phyloP scores from a whole-genome alignment of 2,329 filamentous ascomycete species.

The Fusarium musae region DNA sequence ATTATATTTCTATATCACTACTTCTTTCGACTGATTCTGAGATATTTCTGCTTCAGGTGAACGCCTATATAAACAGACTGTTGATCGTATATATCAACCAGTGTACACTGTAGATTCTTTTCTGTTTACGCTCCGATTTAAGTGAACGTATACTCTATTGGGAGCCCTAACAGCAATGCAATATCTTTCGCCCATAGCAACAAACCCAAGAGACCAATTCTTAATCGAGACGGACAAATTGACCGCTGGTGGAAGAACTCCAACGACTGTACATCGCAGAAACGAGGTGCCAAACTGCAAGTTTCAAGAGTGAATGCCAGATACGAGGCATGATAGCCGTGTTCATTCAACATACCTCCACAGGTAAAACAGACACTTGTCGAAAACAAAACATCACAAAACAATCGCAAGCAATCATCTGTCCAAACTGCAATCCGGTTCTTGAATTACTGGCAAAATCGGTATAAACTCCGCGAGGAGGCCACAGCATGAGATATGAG shows the following conservation, averaged over 20 bases:
- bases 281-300: not conserved
- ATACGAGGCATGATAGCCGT: not conserved
- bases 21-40: not conserved
- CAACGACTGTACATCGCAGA: not conserved
- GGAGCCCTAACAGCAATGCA: not conserved
- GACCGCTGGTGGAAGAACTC: not conserved
- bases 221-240: not conserved
- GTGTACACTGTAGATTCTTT: not conserved
- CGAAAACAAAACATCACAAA: not conserved
- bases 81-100: not conserved
- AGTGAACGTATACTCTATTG: not conserved
- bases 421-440: constrained; percentile 36
- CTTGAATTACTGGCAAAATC: constrained; percentile 46
- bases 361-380: not conserved
- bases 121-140: not conserved
- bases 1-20: not conserved
- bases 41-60: not conserved
- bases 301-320: not conserved
- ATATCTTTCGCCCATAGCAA: not conserved
- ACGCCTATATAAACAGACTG: not conserved
- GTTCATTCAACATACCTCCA: not conserved
- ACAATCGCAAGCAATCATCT: constrained; percentile 6
- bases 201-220: not conserved
- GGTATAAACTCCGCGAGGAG: constrained; percentile 45
- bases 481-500: constrained; percentile 36